A percentile compares a stretch with the other conserved stretches of the same genome.
Evolutionary conservation across 2,329 filamentous ascomycete species (phyloP).

Genomic region (Talaromyces sp.): DNA sequence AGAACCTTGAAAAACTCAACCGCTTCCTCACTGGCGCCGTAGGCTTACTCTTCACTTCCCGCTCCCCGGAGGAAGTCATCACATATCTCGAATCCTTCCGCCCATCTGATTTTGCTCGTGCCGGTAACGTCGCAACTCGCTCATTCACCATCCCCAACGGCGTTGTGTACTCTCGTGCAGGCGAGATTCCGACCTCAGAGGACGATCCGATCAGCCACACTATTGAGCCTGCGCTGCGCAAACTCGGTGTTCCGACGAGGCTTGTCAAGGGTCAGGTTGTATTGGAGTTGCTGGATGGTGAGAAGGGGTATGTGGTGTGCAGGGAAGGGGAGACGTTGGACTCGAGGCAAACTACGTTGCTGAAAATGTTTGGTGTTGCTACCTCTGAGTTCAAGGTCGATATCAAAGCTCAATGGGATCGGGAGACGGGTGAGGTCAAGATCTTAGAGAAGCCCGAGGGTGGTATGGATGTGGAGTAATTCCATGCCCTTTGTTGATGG

Average conservation of each 20-base stretch:
- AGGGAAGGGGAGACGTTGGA: slow-evolving; percentile 80
- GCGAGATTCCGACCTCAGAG: slow-evolving; percentile 73
- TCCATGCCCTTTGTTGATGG: slow-evolving; percentile 22
- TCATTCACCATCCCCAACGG: slow-evolving; percentile 79
- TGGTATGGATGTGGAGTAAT: slow-evolving; percentile 44
- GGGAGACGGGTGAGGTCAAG: slow-evolving; percentile 39
- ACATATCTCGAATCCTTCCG: slow-evolving; percentile 69
- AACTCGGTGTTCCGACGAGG: slow-evolving; percentile 83
- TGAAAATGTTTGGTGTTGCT: slow-evolving; percentile 91
- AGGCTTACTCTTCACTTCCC: slow-evolving; percentile 86
- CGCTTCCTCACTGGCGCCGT: slow-evolving; percentile 75
- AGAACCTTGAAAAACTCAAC: slow-evolving; percentile 69
- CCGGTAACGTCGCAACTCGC: slow-evolving; percentile 71
- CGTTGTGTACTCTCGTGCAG: slow-evolving; percentile 72
- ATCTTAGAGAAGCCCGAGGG: slow-evolving; percentile 36
- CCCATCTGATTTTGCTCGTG: slow-evolving; percentile 85
- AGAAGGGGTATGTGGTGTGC: slow-evolving; percentile 70
- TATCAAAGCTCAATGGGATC: slow-evolving; percentile 63
- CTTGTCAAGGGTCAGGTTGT: slow-evolving; percentile 86
- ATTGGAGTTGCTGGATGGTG: slow-evolving; percentile 53
- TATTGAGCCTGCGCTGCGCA: slow-evolving; percentile 84
- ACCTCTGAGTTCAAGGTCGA: slow-evolving; percentile 86
- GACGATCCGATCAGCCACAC: slow-evolving; percentile 85
- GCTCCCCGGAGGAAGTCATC: slow-evolving; percentile 63
- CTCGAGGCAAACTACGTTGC: slow-evolving; percentile 83